phyloP scores from a whole-genome alignment of 2,329 filamentous ascomycete species.

The Fusarium cicatricum region DNA sequence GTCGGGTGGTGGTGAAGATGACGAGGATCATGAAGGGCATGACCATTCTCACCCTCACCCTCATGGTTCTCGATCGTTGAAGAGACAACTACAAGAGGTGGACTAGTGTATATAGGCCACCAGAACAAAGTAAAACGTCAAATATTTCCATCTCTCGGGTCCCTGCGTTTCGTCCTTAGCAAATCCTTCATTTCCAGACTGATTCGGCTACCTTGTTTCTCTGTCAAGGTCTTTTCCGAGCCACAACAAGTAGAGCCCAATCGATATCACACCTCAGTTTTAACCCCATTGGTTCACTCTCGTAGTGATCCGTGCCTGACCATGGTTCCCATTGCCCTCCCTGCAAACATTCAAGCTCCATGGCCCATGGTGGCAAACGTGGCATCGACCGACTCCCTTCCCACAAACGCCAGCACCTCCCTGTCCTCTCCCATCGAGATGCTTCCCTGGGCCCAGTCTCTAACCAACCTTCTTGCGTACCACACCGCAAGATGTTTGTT shows the following conservation, averaged over 20 bases:
- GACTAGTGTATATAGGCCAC: slow-evolving; percentile 3
- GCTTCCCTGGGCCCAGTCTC: slow-evolving; percentile 39
- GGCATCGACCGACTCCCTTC: slow-evolving; percentile 26
- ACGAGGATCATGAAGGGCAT: slow-evolving; percentile 44
- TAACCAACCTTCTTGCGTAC: slow-evolving; percentile 39
- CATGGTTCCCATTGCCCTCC: too few relatives aligned
- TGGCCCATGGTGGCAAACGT: slow-evolving; percentile 36
- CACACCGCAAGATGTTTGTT: slow-evolving; percentile 47
- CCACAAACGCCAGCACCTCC: slow-evolving; percentile 36
- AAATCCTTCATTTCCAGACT: too few relatives aligned
- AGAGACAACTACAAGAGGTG: slow-evolving; percentile 34
- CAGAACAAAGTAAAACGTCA: not conserved
- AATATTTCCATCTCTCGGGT: not conserved
- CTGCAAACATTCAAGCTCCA: not conserved
- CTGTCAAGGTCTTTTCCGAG: too few relatives aligned
- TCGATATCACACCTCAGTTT: too few relatives aligned
- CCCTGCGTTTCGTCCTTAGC: too few relatives aligned
- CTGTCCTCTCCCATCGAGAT: slow-evolving; percentile 36
- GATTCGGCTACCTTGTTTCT: too few relatives aligned
- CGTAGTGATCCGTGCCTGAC: not conserved
- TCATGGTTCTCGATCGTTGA: slow-evolving; percentile 30
- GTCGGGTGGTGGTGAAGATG: slow-evolving; percentile 55
- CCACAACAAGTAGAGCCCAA: too few relatives aligned
- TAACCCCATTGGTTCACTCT: too few relatives aligned
- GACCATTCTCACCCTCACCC: slow-evolving; percentile 18